Percentiles rank a stretch among this genome's conserved stretches.
These are phyloP conservation scores for Chaetomium sp. DNA, from an alignment of 2,329 filamentous ascomycete genomes.

Conservation along the genomic window DNA sequence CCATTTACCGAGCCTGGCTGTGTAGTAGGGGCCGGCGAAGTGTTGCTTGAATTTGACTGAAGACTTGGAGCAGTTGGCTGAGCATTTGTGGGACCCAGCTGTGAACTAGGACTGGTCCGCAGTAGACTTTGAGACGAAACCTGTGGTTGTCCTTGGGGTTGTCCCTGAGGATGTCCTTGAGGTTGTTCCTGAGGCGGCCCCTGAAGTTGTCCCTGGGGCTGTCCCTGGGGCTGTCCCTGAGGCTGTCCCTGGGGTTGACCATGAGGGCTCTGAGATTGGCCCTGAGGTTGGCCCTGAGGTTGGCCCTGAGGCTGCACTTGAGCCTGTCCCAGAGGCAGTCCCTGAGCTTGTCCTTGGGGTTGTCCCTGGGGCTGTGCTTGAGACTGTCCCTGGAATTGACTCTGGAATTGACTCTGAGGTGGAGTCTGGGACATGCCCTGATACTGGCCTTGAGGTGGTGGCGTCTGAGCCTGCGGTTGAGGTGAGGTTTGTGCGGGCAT, in stretches of 20 bases:
- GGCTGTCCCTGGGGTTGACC: constrained; percentile 11
- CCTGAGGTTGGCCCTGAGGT: constrained; percentile 11
- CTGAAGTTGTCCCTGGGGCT: constrained; percentile 11
- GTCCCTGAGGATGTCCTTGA: constrained; percentile 5
- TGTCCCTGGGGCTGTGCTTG: constrained; percentile 15
- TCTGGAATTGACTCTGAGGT: constrained; percentile 10
- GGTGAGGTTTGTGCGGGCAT: constrained; percentile 17
- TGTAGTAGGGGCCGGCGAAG: not conserved
- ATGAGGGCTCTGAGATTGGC: not conserved
- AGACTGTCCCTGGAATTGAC: constrained; percentile 1
- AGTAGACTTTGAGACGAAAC: not conserved
- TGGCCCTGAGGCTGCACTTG: constrained; percentile 14
- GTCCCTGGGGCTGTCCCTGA: constrained; percentile 9
- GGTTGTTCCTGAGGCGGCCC: not conserved
- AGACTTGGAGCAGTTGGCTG: not conserved
- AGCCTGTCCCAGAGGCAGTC: constrained; percentile 1
- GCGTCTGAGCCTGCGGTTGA: constrained; percentile 1
- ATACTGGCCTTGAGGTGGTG: constrained; percentile 14
- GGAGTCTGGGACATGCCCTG: constrained; percentile 17
- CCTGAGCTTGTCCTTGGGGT: constrained; percentile 7
- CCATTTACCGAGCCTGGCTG: constrained; percentile 3
- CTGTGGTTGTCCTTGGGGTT: not conserved
- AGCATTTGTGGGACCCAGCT: not conserved
- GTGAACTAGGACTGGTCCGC: constrained; percentile 4
- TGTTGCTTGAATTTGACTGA: constrained; percentile 6